These are phyloP conservation scores for Lasiosphaeriaceae sp. DNA, from an alignment of 495 filamentous ascomycete genomes.

Conservation along the genomic window DNA sequence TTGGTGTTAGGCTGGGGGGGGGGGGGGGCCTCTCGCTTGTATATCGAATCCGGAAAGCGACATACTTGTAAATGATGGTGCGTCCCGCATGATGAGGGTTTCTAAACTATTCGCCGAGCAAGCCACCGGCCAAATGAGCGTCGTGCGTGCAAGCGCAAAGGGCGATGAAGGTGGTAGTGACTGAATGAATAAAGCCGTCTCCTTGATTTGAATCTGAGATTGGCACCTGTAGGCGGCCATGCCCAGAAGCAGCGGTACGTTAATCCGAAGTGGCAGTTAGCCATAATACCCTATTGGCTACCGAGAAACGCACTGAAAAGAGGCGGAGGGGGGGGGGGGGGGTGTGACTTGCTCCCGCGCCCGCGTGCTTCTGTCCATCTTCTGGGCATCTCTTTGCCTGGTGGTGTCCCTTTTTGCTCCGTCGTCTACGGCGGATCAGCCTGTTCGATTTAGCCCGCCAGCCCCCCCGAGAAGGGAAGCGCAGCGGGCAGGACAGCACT, in stretches of 20 bases:
- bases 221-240: background rate
- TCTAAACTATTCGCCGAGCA: background rate
- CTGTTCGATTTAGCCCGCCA: constrained; percentile 26
- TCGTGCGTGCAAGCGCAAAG: no score
- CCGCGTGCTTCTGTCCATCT: background rate
- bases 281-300: constrained; percentile 27
- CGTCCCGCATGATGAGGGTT: no score
- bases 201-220: constrained; percentile 4
- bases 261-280: constrained; percentile 17
- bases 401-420: background rate
- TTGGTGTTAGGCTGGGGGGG: no score
- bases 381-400: background rate
- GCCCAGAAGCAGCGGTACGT: constrained; percentile 11
- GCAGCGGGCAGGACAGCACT: background rate
- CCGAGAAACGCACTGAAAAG: constrained; percentile 15
- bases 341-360: constrained; percentile 2
- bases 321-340: constrained; percentile 6
- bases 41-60: no score
- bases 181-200: background rate
- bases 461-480: background rate
- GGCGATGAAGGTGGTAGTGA: background rate
- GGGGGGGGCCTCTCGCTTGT: no score
- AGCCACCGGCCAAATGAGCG: background rate
- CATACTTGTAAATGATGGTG: no score
- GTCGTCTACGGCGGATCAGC: constrained; percentile 7